Conservation (phyloP, 495 filamentous ascomycete species). For the Aspergillus leporis region DNA sequence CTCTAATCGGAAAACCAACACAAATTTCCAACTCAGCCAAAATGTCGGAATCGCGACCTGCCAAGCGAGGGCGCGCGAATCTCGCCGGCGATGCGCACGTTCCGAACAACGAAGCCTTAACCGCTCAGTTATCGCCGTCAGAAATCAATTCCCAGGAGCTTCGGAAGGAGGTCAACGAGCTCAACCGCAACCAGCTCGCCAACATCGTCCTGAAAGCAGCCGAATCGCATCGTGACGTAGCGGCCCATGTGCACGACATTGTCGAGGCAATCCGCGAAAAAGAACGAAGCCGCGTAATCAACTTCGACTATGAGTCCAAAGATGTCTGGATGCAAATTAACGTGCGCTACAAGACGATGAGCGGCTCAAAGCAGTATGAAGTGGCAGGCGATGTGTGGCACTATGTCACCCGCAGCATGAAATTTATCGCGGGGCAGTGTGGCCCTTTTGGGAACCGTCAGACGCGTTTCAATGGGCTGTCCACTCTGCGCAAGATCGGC, state of each 20-base stretch:
- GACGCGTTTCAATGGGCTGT: not conserved
- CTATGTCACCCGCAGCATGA: not conserved
- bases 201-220: not conserved
- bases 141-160: not conserved
- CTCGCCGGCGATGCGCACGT: not conserved
- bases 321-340: not conserved
- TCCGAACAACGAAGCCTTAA: too few relatives aligned
- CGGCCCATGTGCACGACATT: not conserved
- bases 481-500: constrained; percentile 20
- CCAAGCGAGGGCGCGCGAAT: not conserved
- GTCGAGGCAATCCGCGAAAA: not conserved
- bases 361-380: not conserved
- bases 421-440: not conserved
- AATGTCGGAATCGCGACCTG: too few relatives aligned
- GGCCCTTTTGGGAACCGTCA: not conserved
- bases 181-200: not conserved
- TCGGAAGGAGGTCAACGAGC: not conserved
- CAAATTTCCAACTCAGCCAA: too few relatives aligned
- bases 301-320: not conserved
- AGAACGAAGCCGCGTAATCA: not conserved
- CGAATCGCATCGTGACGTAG: not conserved
- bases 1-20: too few relatives aligned
- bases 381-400: not conserved
- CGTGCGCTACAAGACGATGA: not conserved
- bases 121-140: not conserved